These are phyloP conservation scores for Rhynchospora breviuscula DNA, from an alignment of 176 grass and related monocot species.

Conservation along the genomic window DNA sequence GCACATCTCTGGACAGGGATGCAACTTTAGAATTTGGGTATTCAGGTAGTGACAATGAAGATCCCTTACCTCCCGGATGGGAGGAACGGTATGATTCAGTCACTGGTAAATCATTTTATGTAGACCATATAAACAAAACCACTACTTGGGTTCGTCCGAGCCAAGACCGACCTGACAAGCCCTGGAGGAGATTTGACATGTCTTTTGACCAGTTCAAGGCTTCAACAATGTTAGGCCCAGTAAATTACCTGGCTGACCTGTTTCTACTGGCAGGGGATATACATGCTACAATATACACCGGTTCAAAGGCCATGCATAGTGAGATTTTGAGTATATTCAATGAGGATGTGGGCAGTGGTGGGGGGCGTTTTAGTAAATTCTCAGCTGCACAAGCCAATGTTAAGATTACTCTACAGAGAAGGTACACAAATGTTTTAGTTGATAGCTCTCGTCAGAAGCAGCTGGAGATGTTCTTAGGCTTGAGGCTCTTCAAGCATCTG, in stretches of 20 bases:
- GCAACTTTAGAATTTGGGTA: slow-evolving; percentile 56
- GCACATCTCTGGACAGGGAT: slow-evolving; percentile 74
- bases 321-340: slow-evolving; percentile 98
- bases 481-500: slow-evolving; percentile 96
- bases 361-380: slow-evolving; percentile 58
- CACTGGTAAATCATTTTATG: slow-evolving; percentile 87
- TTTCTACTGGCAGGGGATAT: slow-evolving; percentile 96
- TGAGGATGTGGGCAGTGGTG: slow-evolving; percentile 65
- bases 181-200: slow-evolving; percentile 98
- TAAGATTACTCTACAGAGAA: slow-evolving; percentile 86
- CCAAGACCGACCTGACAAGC: slow-evolving; percentile 59
- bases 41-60: slow-evolving; percentile 49
- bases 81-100: slow-evolving; percentile 90
- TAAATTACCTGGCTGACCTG: slow-evolving; percentile 89
- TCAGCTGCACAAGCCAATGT: slow-evolving; percentile 92
- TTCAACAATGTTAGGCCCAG: slow-evolving; percentile 76
- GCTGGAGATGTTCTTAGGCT: slow-evolving; percentile 94
- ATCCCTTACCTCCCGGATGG: slow-evolving; percentile 77
- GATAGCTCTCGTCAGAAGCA: slow-evolving; percentile 97
- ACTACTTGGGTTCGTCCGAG: slow-evolving; percentile 94
- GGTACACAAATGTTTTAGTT: slow-evolving; percentile 71
- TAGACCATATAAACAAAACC: slow-evolving; percentile 83
- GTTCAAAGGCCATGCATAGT: slow-evolving; percentile 99
- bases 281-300: slow-evolving; percentile 98
- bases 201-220: slow-evolving; percentile 90